Percentiles rank a stretch among this genome's conserved stretches.
Evolutionary conservation across 139 green algal genomes (phyloP).

Genomic region (Haematococcus sp.): DNA sequence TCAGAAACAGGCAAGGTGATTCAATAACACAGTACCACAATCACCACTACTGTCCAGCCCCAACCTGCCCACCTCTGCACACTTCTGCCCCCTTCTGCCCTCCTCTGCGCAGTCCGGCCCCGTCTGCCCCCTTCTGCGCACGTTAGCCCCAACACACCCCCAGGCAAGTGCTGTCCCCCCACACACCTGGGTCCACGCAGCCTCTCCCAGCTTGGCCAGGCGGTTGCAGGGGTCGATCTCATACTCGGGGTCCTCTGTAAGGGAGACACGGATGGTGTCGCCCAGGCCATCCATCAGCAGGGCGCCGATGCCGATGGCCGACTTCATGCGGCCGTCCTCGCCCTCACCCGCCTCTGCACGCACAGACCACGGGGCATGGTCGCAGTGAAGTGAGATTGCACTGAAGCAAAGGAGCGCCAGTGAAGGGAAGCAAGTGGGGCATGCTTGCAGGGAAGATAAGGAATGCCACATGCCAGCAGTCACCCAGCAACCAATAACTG

Average conservation of each 20-base stretch:
- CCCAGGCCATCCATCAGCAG: slow-evolving; percentile 97
- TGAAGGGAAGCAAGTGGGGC: not conserved
- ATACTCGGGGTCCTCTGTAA: slow-evolving; percentile 91
- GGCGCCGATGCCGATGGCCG: slow-evolving; percentile 94
- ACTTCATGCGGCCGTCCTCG: slow-evolving; percentile 98
- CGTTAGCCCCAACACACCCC: too few relatives aligned
- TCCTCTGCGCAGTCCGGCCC: too few relatives aligned
- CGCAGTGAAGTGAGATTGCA: not conserved
- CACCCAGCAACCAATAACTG: too few relatives aligned
- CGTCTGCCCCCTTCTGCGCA: too few relatives aligned
- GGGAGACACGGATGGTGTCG: slow-evolving; percentile 95
- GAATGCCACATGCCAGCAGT: not conserved
- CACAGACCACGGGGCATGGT: not conserved
- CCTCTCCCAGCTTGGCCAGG: slow-evolving; percentile 77
- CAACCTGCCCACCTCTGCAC: too few relatives aligned
- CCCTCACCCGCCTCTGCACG: slow-evolving; percentile 87
- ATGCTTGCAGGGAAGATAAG: too few relatives aligned
- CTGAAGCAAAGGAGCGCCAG: not conserved
- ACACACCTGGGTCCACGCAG: slow-evolving; percentile 49
- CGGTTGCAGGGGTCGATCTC: slow-evolving; percentile 93
- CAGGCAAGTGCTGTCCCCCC: too few relatives aligned
- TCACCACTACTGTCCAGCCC: too few relatives aligned
- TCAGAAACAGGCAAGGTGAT: too few relatives aligned
- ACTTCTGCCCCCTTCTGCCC: too few relatives aligned
- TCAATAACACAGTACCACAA: too few relatives aligned